phyloP scores from a whole-genome alignment of 2,329 filamentous ascomycete species.

The Neopestalotiopsis sp. region DNA sequence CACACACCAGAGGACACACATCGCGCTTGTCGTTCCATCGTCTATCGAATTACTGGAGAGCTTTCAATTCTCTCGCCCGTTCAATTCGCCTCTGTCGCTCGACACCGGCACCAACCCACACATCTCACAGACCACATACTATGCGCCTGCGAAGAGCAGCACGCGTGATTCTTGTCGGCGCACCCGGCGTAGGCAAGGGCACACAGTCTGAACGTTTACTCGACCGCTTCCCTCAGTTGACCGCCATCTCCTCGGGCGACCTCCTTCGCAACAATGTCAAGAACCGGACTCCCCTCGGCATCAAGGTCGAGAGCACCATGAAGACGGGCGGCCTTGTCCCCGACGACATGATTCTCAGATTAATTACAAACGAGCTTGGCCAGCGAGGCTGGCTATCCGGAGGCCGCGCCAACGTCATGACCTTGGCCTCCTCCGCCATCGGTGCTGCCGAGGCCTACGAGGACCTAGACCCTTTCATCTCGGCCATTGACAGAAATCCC shows the following conservation, averaged over 20 bases:
- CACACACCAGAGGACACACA: not conserved
- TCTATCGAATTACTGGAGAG: not conserved
- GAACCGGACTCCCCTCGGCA: constrained; percentile 82
- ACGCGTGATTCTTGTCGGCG: constrained; percentile 91
- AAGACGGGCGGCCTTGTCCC: constrained; percentile 88
- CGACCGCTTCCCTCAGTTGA: constrained; percentile 83
- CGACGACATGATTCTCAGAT: constrained; percentile 86
- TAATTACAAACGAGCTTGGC: constrained; percentile 89
- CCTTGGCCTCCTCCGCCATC: constrained; percentile 49
- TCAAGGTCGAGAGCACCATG: constrained; percentile 89
- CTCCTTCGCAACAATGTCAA: constrained; percentile 92
- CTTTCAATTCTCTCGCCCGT: not conserved
- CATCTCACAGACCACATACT: constrained; percentile 26
- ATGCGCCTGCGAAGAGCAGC: constrained; percentile 81
- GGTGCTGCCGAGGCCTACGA: constrained; percentile 35
- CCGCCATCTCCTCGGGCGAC: constrained; percentile 92
- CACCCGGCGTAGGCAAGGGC: constrained; percentile 96
- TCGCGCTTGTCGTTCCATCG: not conserved
- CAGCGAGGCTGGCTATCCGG: constrained; percentile 81
- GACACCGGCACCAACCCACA: constrained; percentile 12
- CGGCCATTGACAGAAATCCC: constrained; percentile 43
- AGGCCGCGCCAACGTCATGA: constrained; percentile 54
- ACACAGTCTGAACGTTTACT: constrained; percentile 93
- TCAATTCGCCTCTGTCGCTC: constrained; percentile 7
- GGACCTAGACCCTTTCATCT: constrained; percentile 44